These are phyloP conservation scores for Phyllosticta citribraziliensis DNA, from an alignment of 2,329 filamentous ascomycete species.

Conservation along the genomic window DNA sequence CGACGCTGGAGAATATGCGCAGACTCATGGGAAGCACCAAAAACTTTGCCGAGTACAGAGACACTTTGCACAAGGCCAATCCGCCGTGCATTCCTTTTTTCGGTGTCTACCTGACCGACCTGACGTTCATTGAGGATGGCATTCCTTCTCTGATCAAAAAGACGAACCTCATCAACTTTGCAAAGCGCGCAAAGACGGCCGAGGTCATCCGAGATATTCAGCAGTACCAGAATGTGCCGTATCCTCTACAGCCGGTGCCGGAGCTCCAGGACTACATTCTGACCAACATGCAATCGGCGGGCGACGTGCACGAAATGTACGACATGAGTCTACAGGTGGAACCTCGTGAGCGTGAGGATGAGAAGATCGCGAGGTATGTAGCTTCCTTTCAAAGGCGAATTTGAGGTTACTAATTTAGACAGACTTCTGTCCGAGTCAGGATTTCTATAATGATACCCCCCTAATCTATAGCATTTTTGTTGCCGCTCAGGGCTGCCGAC, in stretches of 20 bases:
- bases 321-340: constrained; percentile 91
- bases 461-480: constrained; percentile 18
- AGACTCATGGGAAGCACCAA: constrained; percentile 93
- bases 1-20: constrained; percentile 80
- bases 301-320: constrained; percentile 99
- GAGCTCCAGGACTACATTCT: constrained; percentile 96
- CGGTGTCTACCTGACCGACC: constrained; percentile 91
- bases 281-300: constrained; percentile 88
- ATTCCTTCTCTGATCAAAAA: constrained; percentile 96
- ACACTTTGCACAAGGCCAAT: constrained; percentile 83
- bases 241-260: constrained; percentile 75
- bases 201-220: constrained; percentile 98
- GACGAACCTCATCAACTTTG: constrained; percentile 95
- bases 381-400: neutral
- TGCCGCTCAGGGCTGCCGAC: constrained; percentile 3
- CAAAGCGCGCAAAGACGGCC: constrained; percentile 93
- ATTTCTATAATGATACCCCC: constrained; percentile 40
- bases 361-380: constrained; percentile 90
- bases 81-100: constrained; percentile 98
- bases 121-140: constrained; percentile 97
- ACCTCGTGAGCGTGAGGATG: constrained; percentile 91
- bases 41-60: constrained; percentile 95
- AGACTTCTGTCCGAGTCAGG: constrained; percentile 47
- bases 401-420: constrained; percentile 15
- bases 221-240: constrained; percentile 97